phyloP scores from a whole-genome alignment of 108 stramenopile species.

The Pinguiococcus pyrenoidosus region DNA sequence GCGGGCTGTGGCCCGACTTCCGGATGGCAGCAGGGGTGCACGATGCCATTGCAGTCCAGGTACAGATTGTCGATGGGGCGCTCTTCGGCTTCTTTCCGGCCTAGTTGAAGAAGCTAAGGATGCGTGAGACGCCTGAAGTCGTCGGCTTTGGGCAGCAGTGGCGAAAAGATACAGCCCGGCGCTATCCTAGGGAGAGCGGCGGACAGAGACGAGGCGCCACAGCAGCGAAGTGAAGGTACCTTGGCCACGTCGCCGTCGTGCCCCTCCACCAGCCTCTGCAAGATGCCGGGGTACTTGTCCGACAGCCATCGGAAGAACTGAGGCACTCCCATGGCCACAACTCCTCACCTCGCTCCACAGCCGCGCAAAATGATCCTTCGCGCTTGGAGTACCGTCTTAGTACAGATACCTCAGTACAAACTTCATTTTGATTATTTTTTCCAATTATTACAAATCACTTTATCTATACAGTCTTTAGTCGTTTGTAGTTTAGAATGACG shows the following conservation, averaged over 20 bases:
- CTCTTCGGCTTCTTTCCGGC: neutral
- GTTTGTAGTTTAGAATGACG: too few relatives aligned
- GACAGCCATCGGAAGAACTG: conserved; percentile 92
- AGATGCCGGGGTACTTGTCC: conserved; percentile 83
- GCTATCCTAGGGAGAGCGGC: conserved; percentile 53
- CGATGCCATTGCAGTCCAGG: neutral
- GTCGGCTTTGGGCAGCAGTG: conserved; percentile 39
- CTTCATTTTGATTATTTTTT: too few relatives aligned
- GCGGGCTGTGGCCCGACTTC: conserved; percentile 69
- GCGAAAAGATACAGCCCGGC: conserved; percentile 64
- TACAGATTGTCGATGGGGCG: neutral
- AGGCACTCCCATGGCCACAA: conserved; percentile 87
- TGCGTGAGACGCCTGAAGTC: conserved; percentile 54
- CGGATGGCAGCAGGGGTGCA: conserved; percentile 18
- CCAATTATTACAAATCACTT: too few relatives aligned
- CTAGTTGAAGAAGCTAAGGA: neutral
- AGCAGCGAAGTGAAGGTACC: too few relatives aligned
- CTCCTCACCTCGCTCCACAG: too few relatives aligned
- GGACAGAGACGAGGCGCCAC: conserved; percentile 34
- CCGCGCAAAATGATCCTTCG: too few relatives aligned
- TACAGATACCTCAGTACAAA: too few relatives aligned
- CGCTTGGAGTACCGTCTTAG: too few relatives aligned
- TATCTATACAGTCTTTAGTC: too few relatives aligned
- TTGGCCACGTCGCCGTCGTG: conserved; percentile 34
- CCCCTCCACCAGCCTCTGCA: conserved; percentile 69